Evolutionary conservation across 176 grass and related monocot species (phyloP).

Genomic region (Eleusine coracana): DNA sequence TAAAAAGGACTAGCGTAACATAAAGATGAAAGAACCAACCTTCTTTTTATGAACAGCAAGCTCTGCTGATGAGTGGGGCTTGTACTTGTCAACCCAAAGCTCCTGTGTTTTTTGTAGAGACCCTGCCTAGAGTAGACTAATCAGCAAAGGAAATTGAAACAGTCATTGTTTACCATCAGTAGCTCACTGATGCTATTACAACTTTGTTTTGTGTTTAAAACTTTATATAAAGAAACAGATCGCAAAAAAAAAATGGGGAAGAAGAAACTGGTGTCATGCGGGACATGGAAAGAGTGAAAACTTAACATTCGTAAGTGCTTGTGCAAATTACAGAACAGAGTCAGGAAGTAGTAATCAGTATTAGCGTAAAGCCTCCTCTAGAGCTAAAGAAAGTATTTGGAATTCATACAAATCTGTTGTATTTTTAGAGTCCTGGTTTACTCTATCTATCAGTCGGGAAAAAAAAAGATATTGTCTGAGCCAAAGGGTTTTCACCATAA

Average conservation of each 20-base stretch:
- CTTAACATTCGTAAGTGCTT: no score
- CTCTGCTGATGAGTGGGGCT: constrained; percentile 64
- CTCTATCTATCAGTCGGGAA: neutral
- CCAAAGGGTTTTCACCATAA: neutral
- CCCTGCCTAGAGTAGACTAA: constrained; percentile 69
- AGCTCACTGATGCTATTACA: neutral
- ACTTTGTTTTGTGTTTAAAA: constrained; percentile 5
- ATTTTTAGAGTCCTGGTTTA: no score
- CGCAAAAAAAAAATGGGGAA: neutral
- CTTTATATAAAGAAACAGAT: neutral
- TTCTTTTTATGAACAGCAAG: constrained; percentile 96
- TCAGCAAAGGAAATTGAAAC: constrained; percentile 45
- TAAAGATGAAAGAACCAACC: constrained; percentile 44
- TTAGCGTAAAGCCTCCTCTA: neutral
- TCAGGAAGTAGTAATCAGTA: neutral
- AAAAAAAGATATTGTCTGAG: constrained; percentile 7
- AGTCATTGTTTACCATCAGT: neutral
- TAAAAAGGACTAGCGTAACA: constrained; percentile 16
- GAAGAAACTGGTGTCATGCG: neutral
- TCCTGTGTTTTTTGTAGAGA: constrained; percentile 56
- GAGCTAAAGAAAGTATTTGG: neutral
- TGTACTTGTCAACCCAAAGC: constrained; percentile 95
- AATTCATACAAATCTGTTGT: neutral
- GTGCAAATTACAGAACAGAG: neutral
- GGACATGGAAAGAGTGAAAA: neutral